phyloP scores from a whole-genome alignment of 139 green algal species.

The Astrephomene gubernaculifera region DNA sequence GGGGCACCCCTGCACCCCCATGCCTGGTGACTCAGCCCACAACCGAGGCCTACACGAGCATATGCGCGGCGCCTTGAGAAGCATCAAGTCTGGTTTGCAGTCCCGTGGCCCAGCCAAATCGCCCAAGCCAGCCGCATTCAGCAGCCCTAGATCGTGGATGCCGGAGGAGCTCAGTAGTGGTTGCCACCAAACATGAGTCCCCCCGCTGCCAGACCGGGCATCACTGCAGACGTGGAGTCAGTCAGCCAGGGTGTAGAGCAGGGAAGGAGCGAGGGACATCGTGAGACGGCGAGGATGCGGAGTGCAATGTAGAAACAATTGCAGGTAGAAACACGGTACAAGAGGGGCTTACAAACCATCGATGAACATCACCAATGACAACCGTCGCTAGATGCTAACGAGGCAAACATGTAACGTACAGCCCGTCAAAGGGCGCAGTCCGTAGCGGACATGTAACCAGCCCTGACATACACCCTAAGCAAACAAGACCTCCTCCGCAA shows the following conservation, averaged over 20 bases:
- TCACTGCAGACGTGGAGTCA: not conserved
- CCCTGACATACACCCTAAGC: not conserved
- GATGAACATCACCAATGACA: too few species aligned
- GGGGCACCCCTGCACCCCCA: not conserved
- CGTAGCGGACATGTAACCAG: not conserved
- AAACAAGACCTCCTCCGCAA: not conserved
- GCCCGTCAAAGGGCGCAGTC: too few species aligned
- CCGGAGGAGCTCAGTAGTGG: conserved; percentile 10
- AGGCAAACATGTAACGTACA: too few species aligned
- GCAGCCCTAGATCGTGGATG: not conserved
- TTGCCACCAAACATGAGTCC: conserved; percentile 13
- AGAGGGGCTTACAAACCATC: too few species aligned
- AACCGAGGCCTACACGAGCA: not conserved
- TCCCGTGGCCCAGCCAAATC: not conserved
- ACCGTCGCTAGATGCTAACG: not conserved
- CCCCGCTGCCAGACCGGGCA: conserved; percentile 6
- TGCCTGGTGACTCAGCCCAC: not conserved
- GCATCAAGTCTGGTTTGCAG: not conserved
- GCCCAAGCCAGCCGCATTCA: too few species aligned
- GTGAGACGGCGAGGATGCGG: not conserved
- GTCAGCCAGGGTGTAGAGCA: not conserved
- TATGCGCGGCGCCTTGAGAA: not conserved
- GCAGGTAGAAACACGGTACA: not conserved
- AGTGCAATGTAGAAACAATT: not conserved
- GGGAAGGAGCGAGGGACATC: not conserved